Conservation (phyloP, 2,329 filamentous ascomycete genomes). For the Fusarium equiseti region DNA sequence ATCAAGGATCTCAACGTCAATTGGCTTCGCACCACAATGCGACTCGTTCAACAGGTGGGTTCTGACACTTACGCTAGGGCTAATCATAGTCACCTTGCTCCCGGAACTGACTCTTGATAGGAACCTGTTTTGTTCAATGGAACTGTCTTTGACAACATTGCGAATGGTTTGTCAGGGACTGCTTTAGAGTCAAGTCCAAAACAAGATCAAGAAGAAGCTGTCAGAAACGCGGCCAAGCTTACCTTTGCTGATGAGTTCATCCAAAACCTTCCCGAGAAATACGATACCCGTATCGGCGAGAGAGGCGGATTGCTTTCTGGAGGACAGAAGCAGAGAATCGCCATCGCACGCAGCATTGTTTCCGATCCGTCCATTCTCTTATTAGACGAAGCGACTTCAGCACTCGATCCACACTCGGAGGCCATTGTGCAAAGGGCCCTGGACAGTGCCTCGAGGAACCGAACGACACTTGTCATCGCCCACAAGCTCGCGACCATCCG, state of each 20-base stretch:
- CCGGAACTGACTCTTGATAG: slow-evolving; percentile 5
- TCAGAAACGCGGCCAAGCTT: slow-evolving; percentile 59
- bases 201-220: slow-evolving; percentile 57
- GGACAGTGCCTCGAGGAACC: slow-evolving; percentile 62
- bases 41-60: slow-evolving; percentile 48
- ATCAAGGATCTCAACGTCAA: slow-evolving; percentile 48
- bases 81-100: neutral
- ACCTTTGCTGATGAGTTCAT: slow-evolving; percentile 66
- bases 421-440: slow-evolving; percentile 66
- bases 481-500: slow-evolving; percentile 69
- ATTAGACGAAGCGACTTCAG: slow-evolving; percentile 75
- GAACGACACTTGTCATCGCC: slow-evolving; percentile 74
- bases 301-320: slow-evolving; percentile 72
- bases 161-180: slow-evolving; percentile 57
- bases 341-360: slow-evolving; percentile 65
- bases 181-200: slow-evolving; percentile 41
- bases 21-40: slow-evolving; percentile 52
- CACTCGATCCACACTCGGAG: slow-evolving; percentile 58
- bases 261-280: slow-evolving; percentile 56
- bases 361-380: slow-evolving; percentile 65
- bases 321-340: slow-evolving; percentile 74
- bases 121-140: slow-evolving; percentile 56
- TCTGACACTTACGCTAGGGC: neutral
- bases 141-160: slow-evolving; percentile 64
- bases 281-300: slow-evolving; percentile 70